Evolutionary conservation across 2,329 filamentous ascomycete species (phyloP).

Genomic region (Dryadomyces quercus-mongolicae): DNA sequence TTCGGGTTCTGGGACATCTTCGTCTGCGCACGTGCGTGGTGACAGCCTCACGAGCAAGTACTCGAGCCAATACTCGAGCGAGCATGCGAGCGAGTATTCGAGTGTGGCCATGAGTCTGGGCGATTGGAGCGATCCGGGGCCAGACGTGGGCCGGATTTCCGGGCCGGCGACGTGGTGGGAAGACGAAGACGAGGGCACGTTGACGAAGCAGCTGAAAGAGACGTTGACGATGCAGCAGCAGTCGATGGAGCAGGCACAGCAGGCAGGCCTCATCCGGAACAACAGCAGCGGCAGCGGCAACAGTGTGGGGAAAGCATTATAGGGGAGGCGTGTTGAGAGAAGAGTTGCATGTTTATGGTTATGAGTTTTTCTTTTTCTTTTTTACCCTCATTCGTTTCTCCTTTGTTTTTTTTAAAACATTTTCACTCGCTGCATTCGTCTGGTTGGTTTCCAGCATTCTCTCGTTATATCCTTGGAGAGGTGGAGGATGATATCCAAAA

Average conservation of each 20-base stretch:
- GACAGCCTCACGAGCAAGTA: conserved; percentile 34
- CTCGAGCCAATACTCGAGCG: conserved; percentile 39
- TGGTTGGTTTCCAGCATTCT: neutral
- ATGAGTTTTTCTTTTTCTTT: neutral
- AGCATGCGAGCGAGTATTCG: conserved; percentile 34
- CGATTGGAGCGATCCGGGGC: conserved; percentile 42
- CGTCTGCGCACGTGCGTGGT: conserved; percentile 24
- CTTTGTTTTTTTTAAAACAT: neutral
- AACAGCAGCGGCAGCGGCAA: conserved; percentile 9
- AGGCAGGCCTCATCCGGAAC: conserved; percentile 5
- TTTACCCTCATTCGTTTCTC: neutral
- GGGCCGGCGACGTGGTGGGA: conserved; percentile 18
- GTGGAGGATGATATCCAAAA: neutral
- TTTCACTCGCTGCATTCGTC: neutral
- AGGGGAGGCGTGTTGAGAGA: too few species aligned
- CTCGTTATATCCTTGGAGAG: neutral
- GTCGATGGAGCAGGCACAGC: neutral
- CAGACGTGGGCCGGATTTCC: conserved; percentile 32
- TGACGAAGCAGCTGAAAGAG: conserved; percentile 3
- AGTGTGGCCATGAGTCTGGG: conserved; percentile 31
- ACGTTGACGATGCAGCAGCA: neutral
- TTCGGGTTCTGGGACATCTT: too few species aligned
- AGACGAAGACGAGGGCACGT: conserved; percentile 11
- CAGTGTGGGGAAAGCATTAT: conserved; percentile 12
- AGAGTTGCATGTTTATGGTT: neutral